A percentile compares a stretch with the other conserved stretches of the same genome.
Evolutionary conservation across 139 green algal species (phyloP).

Genomic region (Asterochloris sp.): DNA sequence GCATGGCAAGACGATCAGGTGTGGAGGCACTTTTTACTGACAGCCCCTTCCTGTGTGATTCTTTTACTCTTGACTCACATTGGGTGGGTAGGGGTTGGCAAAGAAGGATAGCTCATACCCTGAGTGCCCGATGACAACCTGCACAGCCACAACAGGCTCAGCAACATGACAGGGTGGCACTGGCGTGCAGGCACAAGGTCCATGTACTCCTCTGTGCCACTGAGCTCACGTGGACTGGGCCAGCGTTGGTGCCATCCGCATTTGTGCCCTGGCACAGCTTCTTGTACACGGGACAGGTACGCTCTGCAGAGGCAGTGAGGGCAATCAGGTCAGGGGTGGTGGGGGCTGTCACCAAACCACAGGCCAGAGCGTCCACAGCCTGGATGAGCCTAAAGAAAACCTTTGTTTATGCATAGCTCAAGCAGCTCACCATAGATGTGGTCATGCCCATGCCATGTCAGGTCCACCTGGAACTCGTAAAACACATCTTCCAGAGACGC

Average conservation of each 20-base stretch:
- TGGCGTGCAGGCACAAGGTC: too few relatives aligned
- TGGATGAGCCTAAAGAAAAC: too few relatives aligned
- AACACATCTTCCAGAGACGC: slow-evolving; percentile 34
- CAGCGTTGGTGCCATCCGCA: slow-evolving; percentile 5
- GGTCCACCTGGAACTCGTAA: slow-evolving; percentile 18
- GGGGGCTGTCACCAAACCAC: too few relatives aligned
- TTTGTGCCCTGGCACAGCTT: slow-evolving; percentile 1
- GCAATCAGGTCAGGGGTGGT: too few relatives aligned
- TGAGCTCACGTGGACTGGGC: slow-evolving; percentile 8
- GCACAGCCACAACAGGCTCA: too few relatives aligned
- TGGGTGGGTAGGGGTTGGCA: slow-evolving; percentile 13
- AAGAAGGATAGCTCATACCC: slow-evolving; percentile 23
- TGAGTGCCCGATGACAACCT: slow-evolving; percentile 24
- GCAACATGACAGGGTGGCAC: too few relatives aligned
- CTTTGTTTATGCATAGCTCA: too few relatives aligned
- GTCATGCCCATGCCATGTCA: slow-evolving; percentile 28
- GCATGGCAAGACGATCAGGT: too few relatives aligned
- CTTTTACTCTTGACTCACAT: neutral
- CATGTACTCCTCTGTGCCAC: too few relatives aligned
- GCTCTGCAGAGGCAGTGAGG: neutral
- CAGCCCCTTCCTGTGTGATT: too few relatives aligned
- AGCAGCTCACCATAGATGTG: slow-evolving; percentile 29
- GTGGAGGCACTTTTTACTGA: too few relatives aligned
- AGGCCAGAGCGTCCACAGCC: too few relatives aligned
- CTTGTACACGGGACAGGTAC: slow-evolving; percentile 22